Percentiles rank a stretch among this genome's conserved stretches.
These are phyloP conservation scores for Irpex rosettiformis DNA, from an alignment of 1,284 basidiomycete genomes.

Conservation along the genomic window DNA sequence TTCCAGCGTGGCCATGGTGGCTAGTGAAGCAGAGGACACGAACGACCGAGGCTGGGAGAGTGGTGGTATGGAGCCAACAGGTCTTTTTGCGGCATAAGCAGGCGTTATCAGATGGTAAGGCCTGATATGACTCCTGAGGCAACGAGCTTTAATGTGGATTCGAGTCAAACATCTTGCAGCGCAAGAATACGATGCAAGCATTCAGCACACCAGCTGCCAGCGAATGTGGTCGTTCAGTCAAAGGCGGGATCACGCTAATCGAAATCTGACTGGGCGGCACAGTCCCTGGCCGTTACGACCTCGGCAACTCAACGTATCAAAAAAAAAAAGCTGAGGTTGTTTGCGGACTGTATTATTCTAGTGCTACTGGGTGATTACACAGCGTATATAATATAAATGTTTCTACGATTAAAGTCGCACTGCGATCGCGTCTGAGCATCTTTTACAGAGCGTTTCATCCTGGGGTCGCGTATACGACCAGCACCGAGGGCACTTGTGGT, in stretches of 20 bases:
- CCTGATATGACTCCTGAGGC: conserved; percentile 13
- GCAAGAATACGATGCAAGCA: conserved; percentile 9
- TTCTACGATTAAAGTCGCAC: not conserved
- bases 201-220: conserved; percentile 5
- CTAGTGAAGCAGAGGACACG: conserved; percentile 8
- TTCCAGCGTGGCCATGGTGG: conserved; percentile 32
- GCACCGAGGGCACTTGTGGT: conserved; percentile 73
- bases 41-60: conserved; percentile 6
- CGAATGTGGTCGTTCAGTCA: not conserved
- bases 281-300: not conserved
- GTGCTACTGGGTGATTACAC: not conserved
- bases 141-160: conserved; percentile 5
- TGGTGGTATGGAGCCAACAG: conserved; percentile 10
- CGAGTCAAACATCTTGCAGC: conserved; percentile 11
- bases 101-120: conserved; percentile 16
- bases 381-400: not conserved
- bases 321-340: not conserved
- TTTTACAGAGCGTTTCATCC: conserved; percentile 50
- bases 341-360: not conserved
- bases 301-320: not conserved
- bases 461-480: conserved; percentile 63
- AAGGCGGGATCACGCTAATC: conserved; percentile 1
- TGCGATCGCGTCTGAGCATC: conserved; percentile 43
- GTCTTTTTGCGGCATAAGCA: conserved; percentile 2
- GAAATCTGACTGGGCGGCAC: conserved; percentile 3